Base-by-base conservation (phyloP, 2,329 filamentous ascomycete genomes). In the Calonectria montana region DNA sequence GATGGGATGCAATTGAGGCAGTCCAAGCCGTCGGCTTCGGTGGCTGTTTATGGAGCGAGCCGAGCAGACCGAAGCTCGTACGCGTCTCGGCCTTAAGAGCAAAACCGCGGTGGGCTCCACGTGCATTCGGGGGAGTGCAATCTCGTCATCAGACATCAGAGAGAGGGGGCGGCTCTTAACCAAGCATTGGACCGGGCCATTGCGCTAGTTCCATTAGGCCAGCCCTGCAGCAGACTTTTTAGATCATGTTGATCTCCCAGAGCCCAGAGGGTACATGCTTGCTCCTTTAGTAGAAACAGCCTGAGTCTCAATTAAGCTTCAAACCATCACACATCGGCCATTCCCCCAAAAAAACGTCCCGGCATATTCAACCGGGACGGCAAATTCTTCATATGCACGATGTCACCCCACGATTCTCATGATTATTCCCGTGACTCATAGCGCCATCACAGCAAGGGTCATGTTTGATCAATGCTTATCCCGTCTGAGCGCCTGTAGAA, bases 21-120 rank as follows among this genome's bases (percentile, higher is more conserved):
- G 16, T 47, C 16, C 13, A 47, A 16, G 45, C 5, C 31, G 63
- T 71, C 69, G 69, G 69, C 47, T 18, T 64, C 69, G 69, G 69
- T n/a, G 18, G n/a, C 8, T 59, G 18, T 59, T 31, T 23, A 59
- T 25, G 18, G 10, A 64, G 9, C 69, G 69, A 70, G 64, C 69
- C 69, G 69, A 70, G 13, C 12, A 21, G 15, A 12, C 15, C n/a
- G 35, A 8, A 29, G 53, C 10, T 35, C 29, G 48, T 31, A 45
- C 62, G 67, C 64, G 50, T 39, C 47, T 67, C 63, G 68, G 45
- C 9, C 29, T 67, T 67, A 48, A 4, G 18, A 25, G 18, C 55
- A 16, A 48, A 47, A 6, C 35, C 35, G 25, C 3, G 18, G 25
- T 55, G 16, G 43, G 62, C 12, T n/a, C 10, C 47, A 48, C 57